Base-by-base conservation (phyloP, 805 yeast genomes). In the Nakazawaea populi region DNA sequence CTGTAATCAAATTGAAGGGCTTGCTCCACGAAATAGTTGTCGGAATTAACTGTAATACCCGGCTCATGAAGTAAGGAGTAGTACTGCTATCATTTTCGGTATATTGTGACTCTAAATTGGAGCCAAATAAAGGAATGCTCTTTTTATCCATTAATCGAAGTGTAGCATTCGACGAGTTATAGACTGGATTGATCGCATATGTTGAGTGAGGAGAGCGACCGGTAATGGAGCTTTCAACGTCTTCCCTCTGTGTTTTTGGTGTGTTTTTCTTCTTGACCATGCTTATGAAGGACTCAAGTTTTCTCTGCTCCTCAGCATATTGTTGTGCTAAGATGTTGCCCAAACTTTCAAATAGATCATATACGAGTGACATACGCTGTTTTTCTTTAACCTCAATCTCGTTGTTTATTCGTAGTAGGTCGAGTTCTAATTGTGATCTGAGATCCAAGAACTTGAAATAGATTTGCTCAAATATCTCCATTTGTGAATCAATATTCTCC, bases 361-460 rank as follows among this genome's bases (percentile, higher is more conserved):
- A 48, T 8, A 43, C 11, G n/a, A 48, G 24, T 7, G 32, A 14
- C 9, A 48, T 31, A 18, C 51, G 42, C 28, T 43, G 34, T 3
- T n/a, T 8, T 38, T 48, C 51, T 30, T 48, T 48, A n/a, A 7
- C 14, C 31, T 43, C 47, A 29, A 48, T 48, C 11, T 43, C 47
- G 31, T 30, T 39, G 32, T 48, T 48, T 6, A 43, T 32, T 34
- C 41, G 28, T 14, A 42, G 5, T 5, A 47, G 12, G 4, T 34
- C 28, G 10, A 24, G 4, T 42, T 47, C 51, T 5, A 47, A 35
- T 27, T 34, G 38, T 14, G 30, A 6, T 34, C 11, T 32, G 3
- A 32, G 35, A 32, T 8, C 8, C 40, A 28, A 34, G 27, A 9
- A 35, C 8, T 44, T 40, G 11, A 18, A 30, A 18, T 44, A 34